Conservation (phyloP, 2,329 filamentous ascomycete species). For the Aspergillus transmontanensis region DNA sequence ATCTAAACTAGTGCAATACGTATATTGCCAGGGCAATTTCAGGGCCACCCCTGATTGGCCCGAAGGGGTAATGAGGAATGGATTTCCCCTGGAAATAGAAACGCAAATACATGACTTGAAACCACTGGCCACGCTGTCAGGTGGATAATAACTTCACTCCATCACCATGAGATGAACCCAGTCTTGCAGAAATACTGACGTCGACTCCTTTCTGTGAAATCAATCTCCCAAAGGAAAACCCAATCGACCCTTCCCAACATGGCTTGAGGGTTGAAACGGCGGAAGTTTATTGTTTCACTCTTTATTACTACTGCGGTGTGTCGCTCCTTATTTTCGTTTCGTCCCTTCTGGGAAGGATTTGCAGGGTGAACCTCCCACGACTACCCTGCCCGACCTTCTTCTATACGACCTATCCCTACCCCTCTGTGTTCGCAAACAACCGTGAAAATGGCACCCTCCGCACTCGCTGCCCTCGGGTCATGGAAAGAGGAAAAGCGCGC, state of each 20-base stretch:
- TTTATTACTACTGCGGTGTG: background rate
- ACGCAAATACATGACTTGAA: background rate
- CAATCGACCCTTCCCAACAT: background rate
- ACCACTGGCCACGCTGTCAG: background rate
- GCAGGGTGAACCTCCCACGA: background rate
- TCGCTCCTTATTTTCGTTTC: background rate
- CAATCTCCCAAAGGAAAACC: too few species aligned
- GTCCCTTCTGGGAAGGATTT: background rate
- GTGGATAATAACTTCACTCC: background rate
- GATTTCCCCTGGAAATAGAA: background rate
- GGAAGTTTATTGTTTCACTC: background rate
- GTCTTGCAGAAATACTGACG: background rate
- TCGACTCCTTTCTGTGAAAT: background rate
- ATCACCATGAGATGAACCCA: background rate
- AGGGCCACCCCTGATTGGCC: background rate
- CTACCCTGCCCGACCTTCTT: background rate
- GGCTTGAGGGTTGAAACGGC: background rate
- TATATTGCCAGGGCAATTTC: background rate
- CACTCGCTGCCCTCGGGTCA: background rate
- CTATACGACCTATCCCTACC: background rate
- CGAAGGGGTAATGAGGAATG: background rate
- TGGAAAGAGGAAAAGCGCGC: constrained; percentile 1
- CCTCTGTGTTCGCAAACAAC: background rate
- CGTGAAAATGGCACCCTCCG: background rate
- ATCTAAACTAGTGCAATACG: background rate